These are phyloP conservation scores for Wolfiporia cocos DNA, from an alignment of 1,284 basidiomycete species.

Conservation along the genomic window DNA sequence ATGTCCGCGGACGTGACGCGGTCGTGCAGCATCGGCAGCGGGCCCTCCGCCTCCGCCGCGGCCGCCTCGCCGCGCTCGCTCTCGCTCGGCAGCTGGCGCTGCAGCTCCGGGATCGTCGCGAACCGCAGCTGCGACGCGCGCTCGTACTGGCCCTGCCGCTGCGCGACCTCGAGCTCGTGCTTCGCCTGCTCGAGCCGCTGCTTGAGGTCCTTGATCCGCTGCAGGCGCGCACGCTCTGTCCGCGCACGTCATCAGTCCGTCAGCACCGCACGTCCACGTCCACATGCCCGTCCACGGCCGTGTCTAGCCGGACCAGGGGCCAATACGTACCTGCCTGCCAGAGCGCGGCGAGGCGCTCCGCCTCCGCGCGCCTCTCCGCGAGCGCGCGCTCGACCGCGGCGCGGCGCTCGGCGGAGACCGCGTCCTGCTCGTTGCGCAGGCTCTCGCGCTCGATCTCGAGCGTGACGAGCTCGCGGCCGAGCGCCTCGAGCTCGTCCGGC, in stretches of 20 bases:
- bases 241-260: not conserved
- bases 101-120: constrained; percentile 78
- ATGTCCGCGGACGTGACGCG: constrained; percentile 88
- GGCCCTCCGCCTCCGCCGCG: constrained; percentile 38
- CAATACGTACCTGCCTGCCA: constrained; percentile 63
- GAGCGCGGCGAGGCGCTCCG: constrained; percentile 52
- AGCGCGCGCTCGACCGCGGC: constrained; percentile 64
- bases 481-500: constrained; percentile 78
- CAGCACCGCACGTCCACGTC: constrained; percentile 42
- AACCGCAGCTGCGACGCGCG: constrained; percentile 79
- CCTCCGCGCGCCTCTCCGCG: constrained; percentile 52
- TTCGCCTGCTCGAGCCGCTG: constrained; percentile 79
- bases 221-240: constrained; percentile 69
- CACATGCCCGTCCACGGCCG: not conserved
- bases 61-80: constrained; percentile 39
- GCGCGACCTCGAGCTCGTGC: constrained; percentile 82
- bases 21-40: constrained; percentile 72
- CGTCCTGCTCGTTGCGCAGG: constrained; percentile 84
- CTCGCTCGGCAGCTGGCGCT: constrained; percentile 68
- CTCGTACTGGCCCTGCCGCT: constrained; percentile 82
- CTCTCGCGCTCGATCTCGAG: constrained; percentile 89
- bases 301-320: not conserved
- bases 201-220: constrained; percentile 76
- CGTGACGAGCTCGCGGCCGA: constrained; percentile 82
- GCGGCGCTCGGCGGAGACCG: constrained; percentile 72